Base-by-base conservation (phyloP, 176 grass and related monocot species). In the Triticum timopheevii region DNA sequence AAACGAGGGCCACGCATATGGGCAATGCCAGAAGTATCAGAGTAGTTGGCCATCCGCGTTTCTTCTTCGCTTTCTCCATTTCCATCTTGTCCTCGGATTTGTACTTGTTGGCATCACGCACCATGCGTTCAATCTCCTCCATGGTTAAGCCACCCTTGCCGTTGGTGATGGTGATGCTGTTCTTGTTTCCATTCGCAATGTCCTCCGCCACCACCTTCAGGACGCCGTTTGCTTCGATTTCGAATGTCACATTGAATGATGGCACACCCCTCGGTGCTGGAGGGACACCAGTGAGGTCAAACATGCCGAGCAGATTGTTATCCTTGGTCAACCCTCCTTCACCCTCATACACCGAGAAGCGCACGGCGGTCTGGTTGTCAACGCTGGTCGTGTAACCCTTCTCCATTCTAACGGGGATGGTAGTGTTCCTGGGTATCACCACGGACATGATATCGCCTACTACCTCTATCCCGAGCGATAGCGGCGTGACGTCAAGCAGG, bases 321-420 rank as follows among this genome's bases (percentile, higher is more conserved):
- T 5, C 33, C 67, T 38, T 1, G 67, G 4, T 6, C 4, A 39
- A 12, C 2, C 0, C 34, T 4, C 1, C 34, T 39, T 70, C 68
- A n/a, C 68, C 68, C 34, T 70, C 68, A 2, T 39, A 70, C 68
- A 70, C 68, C 34, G 9, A 1, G 34, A 4, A 5, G 19, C 0
- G 42, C 10, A 45, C 10, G 42, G 0, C 1, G 1, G 34, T 71
- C 34, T 71, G 68, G 68, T 71, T 6, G 19, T 71, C 68, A 12
- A 4, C 0, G 0, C 0, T 0, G 8, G 68, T 71, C 8, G 34
- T 39, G 35, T 5, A 71, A 71, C 0, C 0, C 8, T 0, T 0
- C 0, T n/a, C 34, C 34, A 12, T 39, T 2, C 1, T 70, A 0
- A 69, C 8, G 8, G 67, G 67, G 1, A 69, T 38, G 1, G 67